These are phyloP conservation scores for Fraxinus baroniana DNA, from an alignment of 305 asterid species.

Conservation along the genomic window DNA sequence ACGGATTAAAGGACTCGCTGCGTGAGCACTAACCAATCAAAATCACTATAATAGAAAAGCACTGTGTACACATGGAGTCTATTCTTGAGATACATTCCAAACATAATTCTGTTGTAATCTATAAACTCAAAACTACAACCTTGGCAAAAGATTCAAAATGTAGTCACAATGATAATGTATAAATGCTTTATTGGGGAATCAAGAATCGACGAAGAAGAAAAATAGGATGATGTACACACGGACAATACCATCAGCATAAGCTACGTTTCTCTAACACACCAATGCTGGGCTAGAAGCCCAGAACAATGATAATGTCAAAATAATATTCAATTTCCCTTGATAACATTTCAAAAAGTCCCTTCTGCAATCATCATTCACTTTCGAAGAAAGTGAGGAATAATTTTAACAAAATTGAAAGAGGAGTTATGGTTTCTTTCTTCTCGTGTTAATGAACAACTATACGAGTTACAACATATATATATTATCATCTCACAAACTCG, in stretches of 20 bases:
- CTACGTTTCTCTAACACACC: neutral
- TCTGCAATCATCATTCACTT: neutral
- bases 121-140: neutral
- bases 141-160: neutral
- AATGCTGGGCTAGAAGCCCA: neutral
- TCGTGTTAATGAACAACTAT: conserved; percentile 7
- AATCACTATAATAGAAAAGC: neutral
- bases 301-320: neutral
- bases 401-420: neutral
- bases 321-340: neutral
- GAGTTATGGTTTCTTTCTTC: conserved; percentile 5
- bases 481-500: neutral
- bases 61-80: too few relatives aligned
- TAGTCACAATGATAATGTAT: neutral
- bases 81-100: neutral
- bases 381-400: neutral
- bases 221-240: neutral
- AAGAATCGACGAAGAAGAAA: neutral
- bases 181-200: neutral
- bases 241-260: neutral
- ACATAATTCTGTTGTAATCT: neutral
- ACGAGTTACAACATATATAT: neutral
- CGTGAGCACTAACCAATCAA: neutral
- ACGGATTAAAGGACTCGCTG: neutral
- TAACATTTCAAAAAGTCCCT: neutral